Evolutionary conservation across 1,139 yeast genomes (phyloP).

Genomic region (Williopsis jadinii): DNA sequence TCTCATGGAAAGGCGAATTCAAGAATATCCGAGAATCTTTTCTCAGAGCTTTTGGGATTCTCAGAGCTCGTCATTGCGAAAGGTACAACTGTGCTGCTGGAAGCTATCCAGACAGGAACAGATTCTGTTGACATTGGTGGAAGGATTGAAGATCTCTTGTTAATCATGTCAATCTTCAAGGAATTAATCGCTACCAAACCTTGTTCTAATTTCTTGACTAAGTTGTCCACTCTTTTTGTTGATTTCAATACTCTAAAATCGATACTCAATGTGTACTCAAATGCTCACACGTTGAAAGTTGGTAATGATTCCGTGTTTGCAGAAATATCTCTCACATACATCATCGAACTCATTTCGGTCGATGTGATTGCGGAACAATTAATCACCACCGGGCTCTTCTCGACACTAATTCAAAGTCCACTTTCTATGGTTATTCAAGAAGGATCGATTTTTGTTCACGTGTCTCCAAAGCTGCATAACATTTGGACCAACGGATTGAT

Average conservation of each 20-base stretch:
- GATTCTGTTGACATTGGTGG: constrained; percentile 31
- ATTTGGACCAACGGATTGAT: constrained; percentile 81
- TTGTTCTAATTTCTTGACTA: constrained; percentile 40
- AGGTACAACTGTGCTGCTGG: constrained; percentile 48
- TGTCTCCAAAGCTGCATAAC: constrained; percentile 51
- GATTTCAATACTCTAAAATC: constrained; percentile 58
- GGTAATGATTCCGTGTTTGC: constrained; percentile 66
- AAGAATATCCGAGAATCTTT: constrained; percentile 38
- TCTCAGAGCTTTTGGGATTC: constrained; percentile 46
- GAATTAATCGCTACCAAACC: constrained; percentile 47
- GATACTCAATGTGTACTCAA: constrained; percentile 58
- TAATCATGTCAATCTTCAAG: constrained; percentile 58
- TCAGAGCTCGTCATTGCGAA: constrained; percentile 54
- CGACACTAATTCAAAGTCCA: constrained; percentile 68
- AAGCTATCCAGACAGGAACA: constrained; percentile 50
- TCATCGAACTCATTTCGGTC: constrained; percentile 61
- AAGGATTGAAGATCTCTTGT: constrained; percentile 56
- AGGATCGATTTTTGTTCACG: constrained; percentile 52
- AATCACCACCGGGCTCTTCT: constrained; percentile 57
- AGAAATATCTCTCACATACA: constrained; percentile 60
- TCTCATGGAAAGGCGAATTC: constrained; percentile 36
- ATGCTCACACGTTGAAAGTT: constrained; percentile 54
- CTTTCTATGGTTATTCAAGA: constrained; percentile 59
- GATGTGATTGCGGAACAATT: constrained; percentile 62
- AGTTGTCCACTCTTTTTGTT: constrained; percentile 46